Percentiles rank a stretch among this genome's conserved stretches.
These are phyloP conservation scores for Neltuma alba DNA, from an alignment of 306 rosid species.

Conservation along the genomic window DNA sequence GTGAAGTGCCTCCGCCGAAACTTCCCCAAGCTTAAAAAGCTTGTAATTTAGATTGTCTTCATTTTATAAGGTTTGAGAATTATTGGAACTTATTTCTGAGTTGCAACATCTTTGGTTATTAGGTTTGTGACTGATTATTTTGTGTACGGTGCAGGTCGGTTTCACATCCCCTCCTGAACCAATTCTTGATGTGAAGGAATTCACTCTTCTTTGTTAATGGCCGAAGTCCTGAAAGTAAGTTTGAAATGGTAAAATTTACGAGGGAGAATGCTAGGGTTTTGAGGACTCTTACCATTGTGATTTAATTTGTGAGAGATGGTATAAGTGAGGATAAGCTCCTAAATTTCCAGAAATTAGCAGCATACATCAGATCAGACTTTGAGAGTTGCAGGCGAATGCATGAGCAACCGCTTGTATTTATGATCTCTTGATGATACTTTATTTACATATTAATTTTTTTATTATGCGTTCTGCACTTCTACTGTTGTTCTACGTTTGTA, in stretches of 20 bases:
- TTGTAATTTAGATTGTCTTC: not conserved
- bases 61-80: not conserved
- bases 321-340: too few relatives aligned
- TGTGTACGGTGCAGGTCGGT: not conserved
- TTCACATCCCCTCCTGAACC: not conserved
- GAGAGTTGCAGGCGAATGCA: too few relatives aligned
- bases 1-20: not conserved
- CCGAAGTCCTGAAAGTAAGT: not conserved
- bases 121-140: not conserved
- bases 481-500: too few relatives aligned
- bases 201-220: not conserved
- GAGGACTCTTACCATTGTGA: not conserved
- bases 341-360: too few relatives aligned
- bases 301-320: too few relatives aligned
- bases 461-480: too few relatives aligned
- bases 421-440: too few relatives aligned
- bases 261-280: conserved; percentile 21
- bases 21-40: not conserved
- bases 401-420: too few relatives aligned
- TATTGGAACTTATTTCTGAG: not conserved
- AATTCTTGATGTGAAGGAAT: not conserved
- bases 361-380: too few relatives aligned
- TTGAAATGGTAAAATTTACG: not conserved
- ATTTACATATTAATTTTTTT: too few relatives aligned
- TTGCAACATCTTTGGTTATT: too few relatives aligned